These are phyloP conservation scores for Kwoniella sp. DNA, from an alignment of 768 basidiomycete species.

Conservation along the genomic window DNA sequence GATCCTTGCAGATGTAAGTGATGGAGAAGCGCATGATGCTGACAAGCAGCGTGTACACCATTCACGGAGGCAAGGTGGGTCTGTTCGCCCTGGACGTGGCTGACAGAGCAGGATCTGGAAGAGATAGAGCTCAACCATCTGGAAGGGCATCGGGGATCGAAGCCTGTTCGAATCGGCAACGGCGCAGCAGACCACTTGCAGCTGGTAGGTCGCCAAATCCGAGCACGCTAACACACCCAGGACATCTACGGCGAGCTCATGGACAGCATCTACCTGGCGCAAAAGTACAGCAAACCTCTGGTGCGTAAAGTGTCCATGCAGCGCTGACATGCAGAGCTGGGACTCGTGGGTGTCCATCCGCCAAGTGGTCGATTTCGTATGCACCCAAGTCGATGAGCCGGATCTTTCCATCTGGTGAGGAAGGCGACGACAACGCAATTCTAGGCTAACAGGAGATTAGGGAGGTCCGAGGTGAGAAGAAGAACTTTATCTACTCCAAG, in stretches of 20 bases:
- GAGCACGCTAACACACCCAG: constrained; percentile 50
- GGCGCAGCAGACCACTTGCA: constrained; percentile 93
- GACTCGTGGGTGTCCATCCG: constrained; percentile 51
- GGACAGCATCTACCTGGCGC: constrained; percentile 94
- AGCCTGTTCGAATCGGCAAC: constrained; percentile 69
- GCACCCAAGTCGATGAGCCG: constrained; percentile 64
- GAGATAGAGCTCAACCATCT: constrained; percentile 80
- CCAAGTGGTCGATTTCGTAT: constrained; percentile 57
- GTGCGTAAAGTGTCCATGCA: constrained; percentile 43
- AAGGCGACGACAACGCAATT: neutral
- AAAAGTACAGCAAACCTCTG: constrained; percentile 64
- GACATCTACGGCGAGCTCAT: constrained; percentile 93
- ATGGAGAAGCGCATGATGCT: neutral
- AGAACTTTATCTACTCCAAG: constrained; percentile 89
- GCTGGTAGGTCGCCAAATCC: constrained; percentile 56
- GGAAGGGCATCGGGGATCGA: constrained; percentile 58
- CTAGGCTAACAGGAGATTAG: constrained; percentile 52
- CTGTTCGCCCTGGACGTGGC: neutral
- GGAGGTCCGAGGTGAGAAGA: constrained; percentile 74
- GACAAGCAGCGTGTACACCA: constrained; percentile 61
- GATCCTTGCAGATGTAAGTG: constrained; percentile 79
- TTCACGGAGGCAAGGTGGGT: constrained; percentile 62
- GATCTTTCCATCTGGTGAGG: constrained; percentile 64
- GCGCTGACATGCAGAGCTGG: constrained; percentile 32
- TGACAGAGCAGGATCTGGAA: constrained; percentile 58